Evolutionary conservation across 805 yeast genomes (phyloP), one percentile per base, ranked within the genome.

Genomic region (Nadsonia fulvescens): DNA sequence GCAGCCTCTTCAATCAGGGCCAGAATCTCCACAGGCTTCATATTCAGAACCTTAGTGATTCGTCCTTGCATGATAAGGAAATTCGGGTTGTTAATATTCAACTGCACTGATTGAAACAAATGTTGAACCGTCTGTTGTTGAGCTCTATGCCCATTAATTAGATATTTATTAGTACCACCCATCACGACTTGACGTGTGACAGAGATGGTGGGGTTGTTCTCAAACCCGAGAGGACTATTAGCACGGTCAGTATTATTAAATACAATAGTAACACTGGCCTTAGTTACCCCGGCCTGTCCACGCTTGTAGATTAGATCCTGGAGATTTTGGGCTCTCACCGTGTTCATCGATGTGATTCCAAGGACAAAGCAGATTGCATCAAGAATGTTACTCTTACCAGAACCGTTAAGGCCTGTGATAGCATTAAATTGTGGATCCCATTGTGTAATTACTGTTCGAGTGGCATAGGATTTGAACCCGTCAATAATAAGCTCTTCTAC

Each of bases 391-490:
- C 96, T 86, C 45, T 89, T 89, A 5, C 99, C 99, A 0, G 94
- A 81, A 6, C 99, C 99, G 47, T 89, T 89, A 25, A 89, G 61
- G 5, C 99, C 99, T 0, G 98, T 91, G 46, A 89, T 86, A 40
- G 96, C 94, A 53, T 91, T 89, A 54, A 89, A 91, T 51, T 77
- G 93, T 2, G 78, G 65, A 50, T 89, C 99, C 98, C 98, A 91
- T 14, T 72, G 77, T 2, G 92, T 66, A 16, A 89, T 78, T 15
- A 83, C 95, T 1, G 98, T 89, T 56, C 96, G 73, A 1, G 93
- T 76, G 14, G 96, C 94, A 42, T 89, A 89, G 12, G 95, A 81
- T 56, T 89, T 89, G 66, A 89, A 89, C 23, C 99, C 99, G 52
- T 89, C 98, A 24, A 89, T 72, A 34, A 89, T 83, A 30, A 89